Evolutionary conservation across 2,329 filamentous ascomycete genomes (phyloP).

Genomic region (Pseudogymnoascus sp.): DNA sequence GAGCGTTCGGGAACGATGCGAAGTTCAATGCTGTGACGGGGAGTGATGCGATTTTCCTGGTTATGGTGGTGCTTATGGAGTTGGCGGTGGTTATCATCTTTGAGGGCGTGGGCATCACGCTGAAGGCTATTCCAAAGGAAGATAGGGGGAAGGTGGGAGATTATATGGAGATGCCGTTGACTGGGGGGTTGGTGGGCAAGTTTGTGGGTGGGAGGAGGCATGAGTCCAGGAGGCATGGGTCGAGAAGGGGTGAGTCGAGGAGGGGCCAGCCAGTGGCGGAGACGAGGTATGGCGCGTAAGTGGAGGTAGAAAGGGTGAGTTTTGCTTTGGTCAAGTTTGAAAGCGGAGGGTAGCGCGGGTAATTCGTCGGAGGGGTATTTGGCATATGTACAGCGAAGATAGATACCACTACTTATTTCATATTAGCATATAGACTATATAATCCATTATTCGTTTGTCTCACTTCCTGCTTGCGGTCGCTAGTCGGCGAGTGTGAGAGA

Average conservation of each 20-base stretch:
- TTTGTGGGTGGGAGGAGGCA: background rate
- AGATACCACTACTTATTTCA: background rate
- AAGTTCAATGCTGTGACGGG: constrained; percentile 40
- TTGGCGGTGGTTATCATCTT: constrained; percentile 41
- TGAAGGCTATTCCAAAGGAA: constrained; percentile 26
- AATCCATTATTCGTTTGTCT: background rate
- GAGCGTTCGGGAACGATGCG: constrained; percentile 36
- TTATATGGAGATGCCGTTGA: background rate
- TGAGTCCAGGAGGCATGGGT: background rate
- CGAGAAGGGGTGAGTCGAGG: background rate
- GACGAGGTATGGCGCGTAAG: background rate
- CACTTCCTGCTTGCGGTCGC: background rate
- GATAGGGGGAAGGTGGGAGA: background rate
- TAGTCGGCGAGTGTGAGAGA: background rate
- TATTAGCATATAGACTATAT: background rate
- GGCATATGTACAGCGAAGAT: background rate
- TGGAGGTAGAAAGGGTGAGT: background rate
- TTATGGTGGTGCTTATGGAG: constrained; percentile 47
- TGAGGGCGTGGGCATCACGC: constrained; percentile 36
- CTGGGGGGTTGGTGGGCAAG: background rate
- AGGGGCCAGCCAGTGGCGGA: background rate
- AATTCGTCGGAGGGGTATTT: background rate
- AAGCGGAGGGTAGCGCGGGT: background rate
- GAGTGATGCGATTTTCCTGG: constrained; percentile 36
- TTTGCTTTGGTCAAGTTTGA: background rate